Evolutionary conservation across 2,329 filamentous ascomycete species (phyloP).

Genomic region (Phialocephala sp.): DNA sequence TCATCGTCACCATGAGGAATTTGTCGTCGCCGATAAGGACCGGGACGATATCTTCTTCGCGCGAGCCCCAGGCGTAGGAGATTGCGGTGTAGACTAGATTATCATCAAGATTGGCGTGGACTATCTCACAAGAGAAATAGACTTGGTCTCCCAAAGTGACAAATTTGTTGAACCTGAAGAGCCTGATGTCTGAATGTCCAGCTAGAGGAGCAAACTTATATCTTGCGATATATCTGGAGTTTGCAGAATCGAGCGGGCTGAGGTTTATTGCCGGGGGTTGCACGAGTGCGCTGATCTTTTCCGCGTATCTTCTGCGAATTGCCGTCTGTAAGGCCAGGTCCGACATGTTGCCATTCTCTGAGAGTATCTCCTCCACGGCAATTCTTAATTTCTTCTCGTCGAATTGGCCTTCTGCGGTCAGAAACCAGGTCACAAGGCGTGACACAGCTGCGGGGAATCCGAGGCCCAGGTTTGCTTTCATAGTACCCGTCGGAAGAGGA

Average conservation of each 20-base stretch:
- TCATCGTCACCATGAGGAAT: conserved; percentile 12
- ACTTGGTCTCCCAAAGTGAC: neutral
- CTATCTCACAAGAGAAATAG: neutral
- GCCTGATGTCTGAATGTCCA: conserved; percentile 1
- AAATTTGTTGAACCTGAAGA: conserved; percentile 7
- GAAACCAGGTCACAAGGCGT: conserved; percentile 3
- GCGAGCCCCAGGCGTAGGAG: conserved; percentile 13
- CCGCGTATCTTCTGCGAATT: conserved; percentile 4
- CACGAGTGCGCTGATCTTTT: conserved; percentile 6
- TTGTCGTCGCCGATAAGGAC: neutral
- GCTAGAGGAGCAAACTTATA: conserved; percentile 2
- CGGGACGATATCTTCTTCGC: neutral
- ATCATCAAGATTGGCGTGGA: conserved; percentile 9
- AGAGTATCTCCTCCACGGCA: conserved; percentile 8
- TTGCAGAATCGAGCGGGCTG: neutral
- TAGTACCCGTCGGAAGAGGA: no score
- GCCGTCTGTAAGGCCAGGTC: conserved; percentile 1
- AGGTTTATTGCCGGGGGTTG: neutral
- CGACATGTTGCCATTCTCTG: conserved; percentile 11
- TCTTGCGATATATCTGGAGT: neutral
- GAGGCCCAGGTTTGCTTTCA: neutral
- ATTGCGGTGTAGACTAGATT: conserved; percentile 6
- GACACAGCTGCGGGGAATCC: neutral
- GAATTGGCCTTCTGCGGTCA: neutral
- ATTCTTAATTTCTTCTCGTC: neutral